Evolutionary conservation across 148 eudicot species (phyloP), one percentile per base, ranked within the genome.

Genomic region (Polygonum aviculare): DNA sequence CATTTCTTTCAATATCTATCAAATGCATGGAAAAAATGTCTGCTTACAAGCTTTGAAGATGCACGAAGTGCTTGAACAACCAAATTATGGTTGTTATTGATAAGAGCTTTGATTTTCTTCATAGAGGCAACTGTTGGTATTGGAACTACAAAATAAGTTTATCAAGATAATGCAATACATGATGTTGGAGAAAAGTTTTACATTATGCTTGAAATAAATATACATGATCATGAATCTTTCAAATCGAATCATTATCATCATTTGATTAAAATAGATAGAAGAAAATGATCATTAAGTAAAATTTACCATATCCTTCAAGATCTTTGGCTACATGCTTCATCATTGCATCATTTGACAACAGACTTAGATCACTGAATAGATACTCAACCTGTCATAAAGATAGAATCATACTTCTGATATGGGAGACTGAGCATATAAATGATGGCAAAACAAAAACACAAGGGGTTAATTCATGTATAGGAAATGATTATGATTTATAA

Each of bases 331-430:
- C 87, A 40, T 90, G 90, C 74, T 89, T 94, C 4, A 81, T 87
- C 84, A 94, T 82, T 69, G 91, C 84, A 78, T 92, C 98, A 80
- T 94, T 92, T 52, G 96, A 92, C 76, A 94, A 82, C 86, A 94
- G 81, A 82, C 98, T 94, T 84, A 94, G 81, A 83, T 90, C 98
- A 84, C 96, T 94, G 41, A 94, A 87, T 77, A 90, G 88, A 80
- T 94, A 94, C 72, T 94, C 97, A 1, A 89, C 96, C 97, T 94
- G 85, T 77, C 52, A 77, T 19, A 75, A 55, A 79, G 12, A 75
- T 62, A 75, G 57, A 80, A 3, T 77, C 51, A 44, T 54, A 38
- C 31, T 19, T 40, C 94, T 91, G 83, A 74, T 40, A 77, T 11
- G 63, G 63, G 55, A 50, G 15, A 50, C 15, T 3, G 55, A 50